Evolutionary conservation across 805 yeast species (phyloP).

Genomic region (Lipomyces chichibuensis): DNA sequence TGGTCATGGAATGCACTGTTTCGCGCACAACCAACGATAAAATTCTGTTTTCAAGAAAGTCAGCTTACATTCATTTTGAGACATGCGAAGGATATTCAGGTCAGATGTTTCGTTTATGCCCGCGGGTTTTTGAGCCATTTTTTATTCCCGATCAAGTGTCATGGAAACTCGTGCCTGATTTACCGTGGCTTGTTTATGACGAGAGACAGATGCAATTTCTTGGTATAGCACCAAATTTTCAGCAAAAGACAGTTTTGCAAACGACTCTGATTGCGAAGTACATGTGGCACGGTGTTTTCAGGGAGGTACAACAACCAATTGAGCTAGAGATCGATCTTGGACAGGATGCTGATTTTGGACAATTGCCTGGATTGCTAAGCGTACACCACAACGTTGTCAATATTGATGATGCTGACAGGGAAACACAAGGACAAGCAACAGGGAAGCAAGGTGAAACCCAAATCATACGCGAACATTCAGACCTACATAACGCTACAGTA

Average conservation of each 20-base stretch:
- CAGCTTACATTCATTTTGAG: conserved; percentile 20
- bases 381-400: conserved; percentile 1
- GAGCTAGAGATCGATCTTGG: conserved; percentile 16
- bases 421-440: background rate
- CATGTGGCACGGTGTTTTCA: conserved; percentile 20
- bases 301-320: conserved; percentile 22
- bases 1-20: conserved; percentile 18
- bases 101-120: conserved; percentile 11
- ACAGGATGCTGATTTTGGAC: conserved; percentile 17
- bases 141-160: conserved; percentile 12
- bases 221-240: conserved; percentile 26
- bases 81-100: conserved; percentile 17
- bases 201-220: conserved; percentile 4
- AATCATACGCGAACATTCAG: background rate
- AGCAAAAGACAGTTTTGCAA: conserved; percentile 14
- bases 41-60: conserved; percentile 7
- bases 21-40: background rate
- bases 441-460: conserved; percentile 1
- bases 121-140: conserved; percentile 24
- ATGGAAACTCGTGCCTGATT: conserved; percentile 19
- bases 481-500: background rate
- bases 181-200: conserved; percentile 25
- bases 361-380: conserved; percentile 17
- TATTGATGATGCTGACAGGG: background rate
- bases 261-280: conserved; percentile 18